A percentile compares a stretch with the other conserved stretches of the same genome.
These are phyloP conservation scores for Penicillium sp. DNA, from an alignment of 2,329 filamentous ascomycete species.

Conservation along the genomic window DNA sequence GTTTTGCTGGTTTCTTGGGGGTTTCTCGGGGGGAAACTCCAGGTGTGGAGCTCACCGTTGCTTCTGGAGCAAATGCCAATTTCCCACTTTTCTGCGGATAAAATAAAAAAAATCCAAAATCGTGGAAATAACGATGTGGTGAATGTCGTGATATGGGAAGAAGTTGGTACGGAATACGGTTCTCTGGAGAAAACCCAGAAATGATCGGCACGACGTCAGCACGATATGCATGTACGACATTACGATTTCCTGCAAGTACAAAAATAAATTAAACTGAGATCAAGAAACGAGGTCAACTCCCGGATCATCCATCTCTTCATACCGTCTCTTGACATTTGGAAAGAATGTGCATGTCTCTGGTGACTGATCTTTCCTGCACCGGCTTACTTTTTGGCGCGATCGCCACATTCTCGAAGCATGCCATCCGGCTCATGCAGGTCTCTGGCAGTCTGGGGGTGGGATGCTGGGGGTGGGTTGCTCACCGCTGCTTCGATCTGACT, in stretches of 20 bases:
- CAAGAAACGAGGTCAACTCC: neutral
- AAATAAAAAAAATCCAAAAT: neutral
- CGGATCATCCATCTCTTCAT: neutral
- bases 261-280: neutral
- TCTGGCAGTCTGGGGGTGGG: neutral
- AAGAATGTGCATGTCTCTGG: constrained; percentile 12
- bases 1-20: neutral
- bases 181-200: neutral
- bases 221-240: constrained; percentile 10
- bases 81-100: neutral
- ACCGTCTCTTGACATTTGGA: constrained; percentile 14
- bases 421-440: constrained; percentile 1
- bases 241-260: neutral
- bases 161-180: no score
- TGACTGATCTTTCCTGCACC: constrained; percentile 4
- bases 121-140: no score
- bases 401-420: constrained; percentile 23
- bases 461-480: constrained; percentile 8
- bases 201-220: neutral
- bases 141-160: no score
- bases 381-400: constrained; percentile 2
- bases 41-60: constrained; percentile 1
- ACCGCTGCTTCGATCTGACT: constrained; percentile 13
- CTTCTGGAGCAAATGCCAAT: neutral
- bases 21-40: no score